A percentile compares a stretch with the other conserved stretches of the same genome.
phyloP scores from a whole-genome alignment of 768 basidiomycete genomes.

The Leucocoprinus leucothites region DNA sequence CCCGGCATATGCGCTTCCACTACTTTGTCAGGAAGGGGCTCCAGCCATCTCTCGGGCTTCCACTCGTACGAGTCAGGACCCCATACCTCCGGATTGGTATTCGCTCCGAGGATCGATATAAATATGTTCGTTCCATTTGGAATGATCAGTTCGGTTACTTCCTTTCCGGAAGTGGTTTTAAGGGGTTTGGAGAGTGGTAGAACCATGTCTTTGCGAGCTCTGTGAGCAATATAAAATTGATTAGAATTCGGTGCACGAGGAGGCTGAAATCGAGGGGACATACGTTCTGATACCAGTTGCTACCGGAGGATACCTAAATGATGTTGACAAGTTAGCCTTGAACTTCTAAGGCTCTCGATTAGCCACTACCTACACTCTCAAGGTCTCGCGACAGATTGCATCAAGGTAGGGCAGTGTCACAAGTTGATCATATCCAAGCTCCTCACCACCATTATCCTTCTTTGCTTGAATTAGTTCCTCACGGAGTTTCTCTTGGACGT shows the following conservation, averaged over 20 bases:
- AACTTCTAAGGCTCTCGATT: not conserved
- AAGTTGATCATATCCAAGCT: constrained; percentile 35
- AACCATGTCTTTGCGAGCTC: constrained; percentile 15
- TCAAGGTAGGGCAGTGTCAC: constrained; percentile 35
- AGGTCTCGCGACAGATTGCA: constrained; percentile 37
- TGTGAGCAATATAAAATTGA: not conserved
- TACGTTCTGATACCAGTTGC: constrained; percentile 11
- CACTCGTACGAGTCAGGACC: constrained; percentile 41
- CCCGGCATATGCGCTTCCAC: constrained; percentile 29
- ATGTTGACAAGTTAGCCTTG: no score
- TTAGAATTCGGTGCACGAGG: not conserved
- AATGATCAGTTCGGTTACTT: constrained; percentile 21
- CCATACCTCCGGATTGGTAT: constrained; percentile 35
- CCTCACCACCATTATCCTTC: constrained; percentile 14
- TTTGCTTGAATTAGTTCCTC: constrained; percentile 29
- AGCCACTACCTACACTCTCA: constrained; percentile 29
- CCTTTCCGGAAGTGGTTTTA: not conserved
- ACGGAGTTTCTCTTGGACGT: constrained; percentile 35
- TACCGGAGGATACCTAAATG: constrained; percentile 23
- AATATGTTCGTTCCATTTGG: constrained; percentile 25
- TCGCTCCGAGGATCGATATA: constrained; percentile 27
- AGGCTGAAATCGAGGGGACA: not conserved
- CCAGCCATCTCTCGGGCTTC: constrained; percentile 45
- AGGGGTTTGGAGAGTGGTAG: constrained; percentile 25
- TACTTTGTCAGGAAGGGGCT: constrained; percentile 27